phyloP scores from a whole-genome alignment of 2,329 filamentous ascomycete species.

The Reticulascus tulasneorum region DNA sequence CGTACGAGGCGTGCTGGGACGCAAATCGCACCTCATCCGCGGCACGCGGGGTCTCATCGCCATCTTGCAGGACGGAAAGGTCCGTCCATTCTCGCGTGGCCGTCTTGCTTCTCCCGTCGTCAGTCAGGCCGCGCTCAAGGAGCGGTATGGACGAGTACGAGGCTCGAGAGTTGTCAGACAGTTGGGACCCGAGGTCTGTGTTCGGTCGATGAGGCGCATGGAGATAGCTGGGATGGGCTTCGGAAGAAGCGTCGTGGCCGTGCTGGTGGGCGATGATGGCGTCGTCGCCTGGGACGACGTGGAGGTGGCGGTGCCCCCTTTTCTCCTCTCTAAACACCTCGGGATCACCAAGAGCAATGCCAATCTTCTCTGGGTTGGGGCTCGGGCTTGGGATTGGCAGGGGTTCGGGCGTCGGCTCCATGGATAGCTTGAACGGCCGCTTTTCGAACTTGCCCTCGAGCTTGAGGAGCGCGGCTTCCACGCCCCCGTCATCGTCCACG shows the following conservation, averaged over 20 bases:
- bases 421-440: slow-evolving; percentile 37
- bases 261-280: slow-evolving; percentile 24
- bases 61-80: slow-evolving; percentile 48
- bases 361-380: too few relatives aligned
- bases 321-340: slow-evolving; percentile 34
- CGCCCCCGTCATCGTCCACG: slow-evolving; percentile 71
- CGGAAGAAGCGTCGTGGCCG: slow-evolving; percentile 11
- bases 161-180: slow-evolving; percentile 61
- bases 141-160: slow-evolving; percentile 77
- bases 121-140: slow-evolving; percentile 62
- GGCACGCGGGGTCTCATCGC: slow-evolving; percentile 26
- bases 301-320: slow-evolving; percentile 40
- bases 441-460: slow-evolving; percentile 81
- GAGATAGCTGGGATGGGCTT: slow-evolving; percentile 18
- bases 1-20: slow-evolving; percentile 42
- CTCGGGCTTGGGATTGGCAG: too few relatives aligned
- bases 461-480: slow-evolving; percentile 89
- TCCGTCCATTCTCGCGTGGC: slow-evolving; percentile 48
- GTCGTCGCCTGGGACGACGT: slow-evolving; percentile 35
- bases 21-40: slow-evolving; percentile 13
- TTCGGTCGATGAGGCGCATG: slow-evolving; percentile 20
- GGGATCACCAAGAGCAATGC: slow-evolving; percentile 15
- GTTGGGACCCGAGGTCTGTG: slow-evolving; percentile 41
- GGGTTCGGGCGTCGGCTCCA: slow-evolving; percentile 28
- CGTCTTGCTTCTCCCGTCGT: slow-evolving; percentile 42